A percentile compares a stretch with the other conserved stretches of the same genome.
Conservation (phyloP, 495 filamentous ascomycete genomes). For the Sphaerosporella brunnea region DNA sequence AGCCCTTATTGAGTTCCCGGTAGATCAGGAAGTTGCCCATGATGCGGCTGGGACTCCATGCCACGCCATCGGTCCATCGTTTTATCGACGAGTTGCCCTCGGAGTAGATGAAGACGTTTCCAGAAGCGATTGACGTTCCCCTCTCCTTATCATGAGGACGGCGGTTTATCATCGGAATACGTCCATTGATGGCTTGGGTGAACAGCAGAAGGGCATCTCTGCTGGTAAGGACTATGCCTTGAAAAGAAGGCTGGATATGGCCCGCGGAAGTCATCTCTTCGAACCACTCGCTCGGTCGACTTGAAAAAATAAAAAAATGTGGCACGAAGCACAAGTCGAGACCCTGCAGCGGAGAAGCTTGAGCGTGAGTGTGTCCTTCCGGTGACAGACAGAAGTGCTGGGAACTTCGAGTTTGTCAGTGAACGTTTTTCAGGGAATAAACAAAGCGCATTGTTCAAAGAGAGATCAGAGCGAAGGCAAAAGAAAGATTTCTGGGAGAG, state of each 20-base stretch:
- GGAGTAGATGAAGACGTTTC: slow-evolving; percentile 78
- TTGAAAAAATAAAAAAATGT: too few species aligned
- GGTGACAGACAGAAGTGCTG: too few species aligned
- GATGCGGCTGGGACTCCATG: slow-evolving; percentile 82
- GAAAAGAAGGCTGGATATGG: background rate
- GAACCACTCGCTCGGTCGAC: too few species aligned
- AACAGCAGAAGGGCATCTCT: slow-evolving; percentile 61
- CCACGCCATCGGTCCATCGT: slow-evolving; percentile 79
- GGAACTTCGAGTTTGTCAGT: too few species aligned
- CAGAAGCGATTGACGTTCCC: slow-evolving; percentile 52
- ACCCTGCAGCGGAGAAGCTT: too few species aligned
- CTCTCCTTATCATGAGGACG: slow-evolving; percentile 76
- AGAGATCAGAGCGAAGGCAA: too few species aligned
- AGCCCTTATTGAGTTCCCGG: slow-evolving; percentile 64
- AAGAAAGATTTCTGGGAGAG: too few species aligned
- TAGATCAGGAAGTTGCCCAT: slow-evolving; percentile 80
- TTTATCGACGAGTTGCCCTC: slow-evolving; percentile 78
- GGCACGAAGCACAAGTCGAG: too few species aligned
- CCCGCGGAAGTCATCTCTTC: too few species aligned
- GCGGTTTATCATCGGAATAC: slow-evolving; percentile 53
- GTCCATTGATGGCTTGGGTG: slow-evolving; percentile 52
- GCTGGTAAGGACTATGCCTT: background rate
- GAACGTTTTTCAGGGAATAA: too few species aligned
- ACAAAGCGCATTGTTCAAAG: too few species aligned
- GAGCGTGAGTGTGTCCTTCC: too few species aligned